Evolutionary conservation across 1,284 basidiomycete species (phyloP).

Genomic region (Malassezia furfur): DNA sequence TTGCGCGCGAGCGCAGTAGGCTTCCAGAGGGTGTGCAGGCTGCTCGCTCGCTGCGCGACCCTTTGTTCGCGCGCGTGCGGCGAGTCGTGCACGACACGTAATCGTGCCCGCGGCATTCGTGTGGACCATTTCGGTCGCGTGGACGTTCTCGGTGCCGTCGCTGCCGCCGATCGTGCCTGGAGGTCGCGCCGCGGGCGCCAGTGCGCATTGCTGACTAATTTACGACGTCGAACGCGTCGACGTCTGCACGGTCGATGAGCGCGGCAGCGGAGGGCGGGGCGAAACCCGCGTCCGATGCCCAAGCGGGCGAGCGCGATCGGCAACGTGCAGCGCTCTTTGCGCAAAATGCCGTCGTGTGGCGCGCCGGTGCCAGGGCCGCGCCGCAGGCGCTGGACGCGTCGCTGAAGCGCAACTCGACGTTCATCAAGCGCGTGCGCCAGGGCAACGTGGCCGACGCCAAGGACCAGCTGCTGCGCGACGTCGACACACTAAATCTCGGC

Average conservation of each 20-base stretch:
- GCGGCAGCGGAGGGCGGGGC: not conserved
- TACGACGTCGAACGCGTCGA: not conserved
- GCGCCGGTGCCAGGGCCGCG: conserved; percentile 17
- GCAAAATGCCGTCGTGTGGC: conserved; percentile 27
- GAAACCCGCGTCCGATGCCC: not conserved
- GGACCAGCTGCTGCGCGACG: conserved; percentile 56
- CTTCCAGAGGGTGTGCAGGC: too few relatives aligned
- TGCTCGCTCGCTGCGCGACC: too few relatives aligned
- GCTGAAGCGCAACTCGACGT: conserved; percentile 45
- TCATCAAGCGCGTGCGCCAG: conserved; percentile 39
- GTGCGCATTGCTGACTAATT: not conserved
- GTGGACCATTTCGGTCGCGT: too few relatives aligned
- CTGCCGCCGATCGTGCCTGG: too few relatives aligned
- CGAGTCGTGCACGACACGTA: too few relatives aligned
- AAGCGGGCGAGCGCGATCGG: conserved; percentile 24
- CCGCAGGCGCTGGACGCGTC: conserved; percentile 32
- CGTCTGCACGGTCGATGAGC: not conserved
- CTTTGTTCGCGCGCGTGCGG: too few relatives aligned
- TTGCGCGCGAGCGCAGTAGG: too few relatives aligned
- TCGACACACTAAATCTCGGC: conserved; percentile 75
- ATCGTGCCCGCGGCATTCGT: too few relatives aligned
- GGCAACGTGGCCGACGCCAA: conserved; percentile 49
- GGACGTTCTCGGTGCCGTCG: too few relatives aligned
- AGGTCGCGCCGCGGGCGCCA: too few relatives aligned
- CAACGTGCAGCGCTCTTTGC: conserved; percentile 25